Percentiles rank a stretch among this genome's conserved stretches.
Evolutionary conservation across 2,329 filamentous ascomycete genomes (phyloP).

Genomic region (Fusarium stilboides): DNA sequence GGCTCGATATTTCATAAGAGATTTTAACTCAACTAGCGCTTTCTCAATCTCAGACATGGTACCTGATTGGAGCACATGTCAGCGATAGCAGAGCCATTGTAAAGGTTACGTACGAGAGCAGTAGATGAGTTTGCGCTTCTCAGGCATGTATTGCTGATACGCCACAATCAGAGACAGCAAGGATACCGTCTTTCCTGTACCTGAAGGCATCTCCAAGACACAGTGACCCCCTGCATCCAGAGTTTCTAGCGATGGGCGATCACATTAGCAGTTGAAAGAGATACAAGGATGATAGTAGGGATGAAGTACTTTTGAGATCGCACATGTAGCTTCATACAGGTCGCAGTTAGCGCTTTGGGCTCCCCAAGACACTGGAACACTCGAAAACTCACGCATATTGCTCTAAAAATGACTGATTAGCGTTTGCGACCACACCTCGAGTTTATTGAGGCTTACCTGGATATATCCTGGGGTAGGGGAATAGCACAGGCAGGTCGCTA

Average conservation of each 20-base stretch:
- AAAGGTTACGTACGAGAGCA: constrained; percentile 78
- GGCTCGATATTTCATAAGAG: constrained; percentile 93
- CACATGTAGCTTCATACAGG: constrained; percentile 66
- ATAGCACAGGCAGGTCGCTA: constrained; percentile 71
- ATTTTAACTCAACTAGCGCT: constrained; percentile 90
- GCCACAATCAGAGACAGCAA: constrained; percentile 95
- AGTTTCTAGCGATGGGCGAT: constrained; percentile 66
- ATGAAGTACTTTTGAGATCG: constrained; percentile 66
- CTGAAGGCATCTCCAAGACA: constrained; percentile 98
- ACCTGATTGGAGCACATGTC: constrained; percentile 57
- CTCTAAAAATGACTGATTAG: constrained; percentile 54
- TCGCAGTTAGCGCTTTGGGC: constrained; percentile 11
- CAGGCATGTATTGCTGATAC: constrained; percentile 94
- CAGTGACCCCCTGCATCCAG: constrained; percentile 96
- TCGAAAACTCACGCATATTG: constrained; percentile 66
- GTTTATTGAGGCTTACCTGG: constrained; percentile 59
- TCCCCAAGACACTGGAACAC: background rate
- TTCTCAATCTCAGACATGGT: constrained; percentile 99
- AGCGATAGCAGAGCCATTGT: constrained; percentile 19
- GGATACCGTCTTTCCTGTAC: constrained; percentile 97
- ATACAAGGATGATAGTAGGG: background rate
- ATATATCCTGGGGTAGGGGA: constrained; percentile 73
- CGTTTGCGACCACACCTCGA: background rate
- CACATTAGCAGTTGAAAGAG: constrained; percentile 11
- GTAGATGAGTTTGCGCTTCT: constrained; percentile 96